Percentiles rank a stretch among this genome's conserved stretches.
phyloP scores from a whole-genome alignment of 1,284 basidiomycete species.

The Microbotryum scabiosae region DNA sequence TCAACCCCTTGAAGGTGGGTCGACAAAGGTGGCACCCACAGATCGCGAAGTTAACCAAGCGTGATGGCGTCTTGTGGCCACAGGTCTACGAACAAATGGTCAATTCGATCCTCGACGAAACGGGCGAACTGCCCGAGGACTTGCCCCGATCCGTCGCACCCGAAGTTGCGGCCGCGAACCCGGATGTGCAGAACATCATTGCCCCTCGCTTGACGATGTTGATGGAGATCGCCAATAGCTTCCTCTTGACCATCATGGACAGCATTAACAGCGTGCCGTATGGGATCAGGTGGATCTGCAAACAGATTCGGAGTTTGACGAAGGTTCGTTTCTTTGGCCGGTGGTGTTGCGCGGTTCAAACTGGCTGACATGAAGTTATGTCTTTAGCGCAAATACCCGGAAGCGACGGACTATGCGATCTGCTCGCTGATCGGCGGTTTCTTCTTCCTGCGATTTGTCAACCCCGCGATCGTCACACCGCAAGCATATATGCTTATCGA shows the following conservation, averaged over 20 bases:
- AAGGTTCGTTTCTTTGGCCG: too few species aligned
- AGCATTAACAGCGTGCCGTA: slow-evolving; percentile 96
- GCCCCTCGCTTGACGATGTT: slow-evolving; percentile 92
- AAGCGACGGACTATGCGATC: slow-evolving; percentile 93
- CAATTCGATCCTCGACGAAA: slow-evolving; percentile 94
- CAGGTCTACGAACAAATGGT: slow-evolving; percentile 98
- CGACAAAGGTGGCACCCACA: too few species aligned
- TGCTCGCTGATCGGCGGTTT: slow-evolving; percentile 98
- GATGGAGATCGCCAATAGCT: slow-evolving; percentile 97
- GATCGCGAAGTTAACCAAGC: background rate
- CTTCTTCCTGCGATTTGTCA: slow-evolving; percentile 99
- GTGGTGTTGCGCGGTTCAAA: too few species aligned
- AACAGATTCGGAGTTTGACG: slow-evolving; percentile 93
- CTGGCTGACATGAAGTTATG: background rate
- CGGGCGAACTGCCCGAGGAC: slow-evolving; percentile 77
- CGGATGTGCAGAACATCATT: slow-evolving; percentile 94
- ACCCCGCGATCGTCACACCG: slow-evolving; percentile 98
- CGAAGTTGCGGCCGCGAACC: slow-evolving; percentile 84
- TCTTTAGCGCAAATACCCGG: slow-evolving; percentile 85
- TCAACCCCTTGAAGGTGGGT: slow-evolving; percentile 88
- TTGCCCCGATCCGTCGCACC: slow-evolving; percentile 85
- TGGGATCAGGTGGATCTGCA: slow-evolving; percentile 99
- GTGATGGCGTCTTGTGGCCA: background rate
- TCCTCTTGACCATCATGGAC: slow-evolving; percentile 95
- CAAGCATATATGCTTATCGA: slow-evolving; percentile 99